Evolutionary conservation across 2,329 filamentous ascomycete genomes (phyloP).

Genomic region (Cytospora piceae): DNA sequence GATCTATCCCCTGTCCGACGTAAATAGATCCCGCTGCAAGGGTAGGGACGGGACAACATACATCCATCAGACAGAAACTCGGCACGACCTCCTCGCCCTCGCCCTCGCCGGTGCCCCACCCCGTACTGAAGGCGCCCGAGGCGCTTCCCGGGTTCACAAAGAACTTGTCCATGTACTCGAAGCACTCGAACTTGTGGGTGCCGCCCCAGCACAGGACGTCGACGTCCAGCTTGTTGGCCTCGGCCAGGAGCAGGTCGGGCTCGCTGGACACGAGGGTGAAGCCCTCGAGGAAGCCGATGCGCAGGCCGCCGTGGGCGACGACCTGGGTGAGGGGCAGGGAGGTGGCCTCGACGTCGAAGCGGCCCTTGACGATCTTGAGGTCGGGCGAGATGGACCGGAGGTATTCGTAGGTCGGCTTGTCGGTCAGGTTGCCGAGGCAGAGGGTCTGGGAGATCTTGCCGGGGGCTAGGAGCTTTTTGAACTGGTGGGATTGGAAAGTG

Average conservation of each 20-base stretch:
- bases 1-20: too few relatives aligned
- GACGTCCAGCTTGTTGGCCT: slow-evolving; percentile 70
- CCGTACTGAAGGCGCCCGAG: slow-evolving; percentile 64
- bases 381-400: slow-evolving; percentile 74
- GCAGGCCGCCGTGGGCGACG: slow-evolving; percentile 67
- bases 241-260: slow-evolving; percentile 67
- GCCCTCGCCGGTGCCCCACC: slow-evolving; percentile 61
- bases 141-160: slow-evolving; percentile 72
- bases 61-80: slow-evolving; percentile 97
- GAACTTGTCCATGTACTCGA: slow-evolving; percentile 76
- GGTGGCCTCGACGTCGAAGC: slow-evolving; percentile 68
- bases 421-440: slow-evolving; percentile 79
- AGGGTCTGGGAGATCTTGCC: slow-evolving; percentile 83
- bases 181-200: slow-evolving; percentile 70
- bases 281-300: slow-evolving; percentile 69
- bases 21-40: neutral
- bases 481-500: slow-evolving; percentile 50
- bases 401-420: slow-evolving; percentile 80
- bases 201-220: slow-evolving; percentile 72
- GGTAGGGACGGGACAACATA: slow-evolving; percentile 54
- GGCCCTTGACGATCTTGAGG: slow-evolving; percentile 70
- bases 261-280: slow-evolving; percentile 70
- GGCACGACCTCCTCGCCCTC: slow-evolving; percentile 76
- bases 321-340: slow-evolving; percentile 68
- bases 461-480: slow-evolving; percentile 82